These are phyloP conservation scores for Colletotrichum theobromicola DNA, from an alignment of 2,329 filamentous ascomycete species.

Conservation along the genomic window DNA sequence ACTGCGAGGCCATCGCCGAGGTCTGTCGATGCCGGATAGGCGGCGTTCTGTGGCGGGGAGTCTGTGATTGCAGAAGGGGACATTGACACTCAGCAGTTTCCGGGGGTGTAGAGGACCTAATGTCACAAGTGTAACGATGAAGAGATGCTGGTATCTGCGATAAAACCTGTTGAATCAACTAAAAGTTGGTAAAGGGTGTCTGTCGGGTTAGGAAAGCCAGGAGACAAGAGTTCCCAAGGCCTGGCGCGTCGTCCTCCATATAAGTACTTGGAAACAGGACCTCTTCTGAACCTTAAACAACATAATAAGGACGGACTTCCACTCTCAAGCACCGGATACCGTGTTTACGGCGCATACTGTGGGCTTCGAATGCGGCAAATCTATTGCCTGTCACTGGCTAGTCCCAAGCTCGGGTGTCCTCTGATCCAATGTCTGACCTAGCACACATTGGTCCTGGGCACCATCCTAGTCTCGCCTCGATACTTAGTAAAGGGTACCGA, in stretches of 20 bases:
- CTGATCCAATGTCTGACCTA: neutral
- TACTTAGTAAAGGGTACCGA: conserved; percentile 1
- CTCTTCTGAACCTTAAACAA: neutral
- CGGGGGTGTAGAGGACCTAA: neutral
- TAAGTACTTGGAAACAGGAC: neutral
- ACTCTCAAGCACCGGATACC: neutral
- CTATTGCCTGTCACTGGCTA: conserved; percentile 2
- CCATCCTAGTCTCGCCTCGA: neutral
- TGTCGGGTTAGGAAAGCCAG: neutral
- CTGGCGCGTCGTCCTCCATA: neutral
- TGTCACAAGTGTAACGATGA: neutral
- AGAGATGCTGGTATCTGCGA: neutral
- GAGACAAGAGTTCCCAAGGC: neutral
- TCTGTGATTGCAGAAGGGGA: conserved; percentile 63
- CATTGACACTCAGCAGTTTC: conserved; percentile 45
- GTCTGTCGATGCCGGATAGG: conserved; percentile 41
- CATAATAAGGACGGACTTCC: conserved; percentile 4
- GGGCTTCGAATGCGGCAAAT: neutral
- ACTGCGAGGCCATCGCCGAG: conserved; percentile 56
- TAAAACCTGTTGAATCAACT: neutral
- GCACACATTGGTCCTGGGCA: neutral
- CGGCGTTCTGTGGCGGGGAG: conserved; percentile 50
- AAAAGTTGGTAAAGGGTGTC: neutral
- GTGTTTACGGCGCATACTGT: neutral
- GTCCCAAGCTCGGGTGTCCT: neutral